Evolutionary conservation across 2,329 filamentous ascomycete genomes (phyloP), one percentile per base, ranked within the genome.

Genomic region (Coniochaeta sp.): DNA sequence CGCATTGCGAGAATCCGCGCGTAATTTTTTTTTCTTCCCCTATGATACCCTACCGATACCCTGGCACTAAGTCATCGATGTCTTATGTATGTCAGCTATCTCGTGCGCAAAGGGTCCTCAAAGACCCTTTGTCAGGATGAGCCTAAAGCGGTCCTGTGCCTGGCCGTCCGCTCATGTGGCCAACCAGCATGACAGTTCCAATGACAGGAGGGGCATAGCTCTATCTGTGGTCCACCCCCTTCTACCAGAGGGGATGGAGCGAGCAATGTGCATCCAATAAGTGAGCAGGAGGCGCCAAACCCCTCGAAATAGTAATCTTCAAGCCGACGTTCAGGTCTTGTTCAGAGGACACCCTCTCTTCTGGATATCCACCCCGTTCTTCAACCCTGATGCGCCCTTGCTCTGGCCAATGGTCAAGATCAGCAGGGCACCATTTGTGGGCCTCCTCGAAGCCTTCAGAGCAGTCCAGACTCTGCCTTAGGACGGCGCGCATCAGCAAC

Each of bases 161-260:
- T 57, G 54, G 31, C 54, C 22, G 31, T 19, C n/a, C 31, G 54
- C 17, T 38, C 54, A 57, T 38, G 34, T 57, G 54, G 54, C 54
- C 54, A 38, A 34, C 54, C 54, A 57, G 54, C 54, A n/a, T 57
- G 54, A 57, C 17, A 57, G 19, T 57, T 38, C n/a, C n/a, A 8
- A 26, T 34, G 54, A 34, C 54, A 57, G 54, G 34, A 57, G 28
- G 19, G 54, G 54, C 14, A 38, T 52, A 52, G 47, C 47, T 28
- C 24, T 52, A 17, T 52, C 24, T n/a, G 47, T 17, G 8, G 14
- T 31, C 47, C 47, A 52, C 47, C 47, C 24, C 26, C 43, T 3
- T 47, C 43, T 22, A 3, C 24, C 43, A 26, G 22, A 47, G 43
- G n/a, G 16, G 43, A 47, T 12, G 22, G 9, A 31, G 47, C 17